A percentile compares a stretch with the other conserved stretches of the same genome.
Conservation (phyloP, 129 eudicot genomes). For the Daucus carota region DH1_v3.0 NC_030386.2:15388501-15389000, state of each 20-base stretch:
- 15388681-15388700: not conserved
- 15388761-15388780: not conserved
- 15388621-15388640: not conserved
- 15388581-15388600: not conserved
- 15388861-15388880: not conserved
- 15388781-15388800: not conserved
- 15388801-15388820: not conserved
- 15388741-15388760: not conserved
- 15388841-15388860: not conserved
- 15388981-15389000: constrained; percentile 65
- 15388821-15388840: not conserved
- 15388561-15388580: not conserved
- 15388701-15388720: not conserved
- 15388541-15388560: not conserved
- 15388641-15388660: not conserved
- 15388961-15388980: constrained; percentile 62
- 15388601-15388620: not conserved
- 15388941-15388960: constrained; percentile 42
- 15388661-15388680: not conserved
- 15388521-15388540: not conserved
- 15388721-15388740: not conserved
- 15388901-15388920: constrained; percentile 93
- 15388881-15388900: constrained; percentile 14
- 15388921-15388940: constrained; percentile 68
- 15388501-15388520: not conserved